A percentile compares a stretch with the other conserved stretches of the same genome.
These are phyloP conservation scores for Filosporella fistucella DNA, from an alignment of 495 filamentous ascomycete species.

Conservation along the genomic window DNA sequence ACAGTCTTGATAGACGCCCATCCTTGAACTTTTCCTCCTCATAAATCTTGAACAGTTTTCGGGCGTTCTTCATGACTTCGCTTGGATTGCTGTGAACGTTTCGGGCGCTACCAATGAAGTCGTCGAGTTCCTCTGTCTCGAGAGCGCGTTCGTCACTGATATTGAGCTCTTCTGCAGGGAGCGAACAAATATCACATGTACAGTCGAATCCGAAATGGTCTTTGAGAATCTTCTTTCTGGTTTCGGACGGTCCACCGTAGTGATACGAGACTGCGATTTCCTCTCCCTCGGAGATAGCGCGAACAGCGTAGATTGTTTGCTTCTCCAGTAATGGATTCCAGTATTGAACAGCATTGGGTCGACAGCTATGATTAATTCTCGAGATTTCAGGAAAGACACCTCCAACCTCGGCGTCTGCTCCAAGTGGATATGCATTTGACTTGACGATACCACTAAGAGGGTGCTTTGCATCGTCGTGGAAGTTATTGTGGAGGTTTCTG, in stretches of 20 bases:
- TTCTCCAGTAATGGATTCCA: constrained; percentile 31
- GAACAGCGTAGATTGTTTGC: constrained; percentile 35
- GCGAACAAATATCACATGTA: constrained; percentile 31
- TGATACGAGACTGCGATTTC: constrained; percentile 39
- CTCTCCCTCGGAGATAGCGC: constrained; percentile 33
- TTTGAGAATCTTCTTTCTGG: not conserved
- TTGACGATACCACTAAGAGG: constrained; percentile 31
- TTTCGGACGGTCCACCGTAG: constrained; percentile 23
- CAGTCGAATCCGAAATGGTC: constrained; percentile 30
- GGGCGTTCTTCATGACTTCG: constrained; percentile 26
- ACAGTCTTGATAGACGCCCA: constrained; percentile 27
- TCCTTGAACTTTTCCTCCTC: constrained; percentile 30
- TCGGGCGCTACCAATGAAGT: constrained; percentile 26
- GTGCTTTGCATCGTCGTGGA: constrained; percentile 18
- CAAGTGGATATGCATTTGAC: constrained; percentile 35
- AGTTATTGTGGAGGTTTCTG: constrained; percentile 38
- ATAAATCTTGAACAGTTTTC: constrained; percentile 24
- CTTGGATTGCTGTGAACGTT: constrained; percentile 19
- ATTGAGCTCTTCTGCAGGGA: constrained; percentile 21
- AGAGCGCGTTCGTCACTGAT: constrained; percentile 29
- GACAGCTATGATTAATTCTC: constrained; percentile 39
- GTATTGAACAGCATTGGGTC: constrained; percentile 34
- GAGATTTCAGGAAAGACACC: constrained; percentile 33
- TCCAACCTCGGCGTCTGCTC: constrained; percentile 24
- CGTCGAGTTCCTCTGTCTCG: constrained; percentile 28